Evolutionary conservation across 495 filamentous ascomycete genomes (phyloP), one percentile per base, ranked within the genome.

Genomic region (Clavariopsis aquatica): DNA sequence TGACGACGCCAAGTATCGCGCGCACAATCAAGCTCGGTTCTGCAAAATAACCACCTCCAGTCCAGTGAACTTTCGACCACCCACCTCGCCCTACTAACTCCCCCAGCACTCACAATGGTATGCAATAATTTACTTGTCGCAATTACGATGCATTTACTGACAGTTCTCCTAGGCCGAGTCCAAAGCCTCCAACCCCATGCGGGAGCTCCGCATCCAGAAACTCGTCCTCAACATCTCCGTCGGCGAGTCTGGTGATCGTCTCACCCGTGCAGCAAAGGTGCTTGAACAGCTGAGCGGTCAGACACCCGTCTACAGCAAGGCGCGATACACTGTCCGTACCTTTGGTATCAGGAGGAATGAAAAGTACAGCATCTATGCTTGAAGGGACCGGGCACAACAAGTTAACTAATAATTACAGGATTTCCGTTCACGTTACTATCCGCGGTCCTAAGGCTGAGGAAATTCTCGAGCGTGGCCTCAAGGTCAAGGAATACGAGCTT

Each of bases 281-380:
- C 85, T 99, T 70, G 95, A 99, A 83, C 95, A 99, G 86, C 85
- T 99, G 77, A 89, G 85, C 78, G 95, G 95, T 90, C 95, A 99
- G 85, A 99, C 95, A 74, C 95, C 95, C 60, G 95, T 99, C 80
- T 99, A 99, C 90, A 93, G 89, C 90, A 99, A 99, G 88, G 95
- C 95, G 79, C 91, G 95, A 76, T 99, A 98, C 88, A 99, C 95
- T 72, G 95, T 99, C 86, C 93, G 95, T 82, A 97, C 93, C 76
- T 99, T 99, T 85, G 95, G 95, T 88, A 99, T 99, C 85, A 93
- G 95, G 77, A 92, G 94, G 89, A 98, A 98, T 87, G 94, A 98
- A 80, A 98, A 98, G 89, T 97, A 97, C 75, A 84, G 92, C 70
- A 92, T 96, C 60, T 93, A 96, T 82, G 34, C 10, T n/a, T 96